Base-by-base conservation (phyloP, 1,139 yeast genomes). In the Petasospora rhodanensis region DNA sequence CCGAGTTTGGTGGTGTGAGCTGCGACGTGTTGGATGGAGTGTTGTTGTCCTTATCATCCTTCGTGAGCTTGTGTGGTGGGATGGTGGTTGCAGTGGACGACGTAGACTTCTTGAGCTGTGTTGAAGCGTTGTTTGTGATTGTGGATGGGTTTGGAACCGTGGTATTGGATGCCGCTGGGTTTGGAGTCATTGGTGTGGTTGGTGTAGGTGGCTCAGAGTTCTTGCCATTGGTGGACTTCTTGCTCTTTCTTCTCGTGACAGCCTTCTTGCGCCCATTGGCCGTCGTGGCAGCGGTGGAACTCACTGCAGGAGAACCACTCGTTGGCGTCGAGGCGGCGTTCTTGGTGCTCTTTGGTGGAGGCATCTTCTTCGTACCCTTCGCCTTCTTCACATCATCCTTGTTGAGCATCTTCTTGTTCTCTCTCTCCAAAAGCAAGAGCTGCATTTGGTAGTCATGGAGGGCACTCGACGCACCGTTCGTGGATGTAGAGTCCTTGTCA, bases 391-490 rank as follows among this genome's bases (percentile, higher is more conserved):
- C 30, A 4, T 12, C n/a, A n/a, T n/a, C n/a, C n/a, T n/a, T n/a
- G n/a, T 70, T 74, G 35, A 72, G 26, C 41, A 69, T 57, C 53
- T 75, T 76, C 54, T 78, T 79, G 55, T 80, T 80, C 51, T 79
- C 87, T 45, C 76, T 75, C 45, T 82, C 91, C 40, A 82, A 59
- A 27, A 79, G 56, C 76, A 81, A 73, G 44, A 82, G 60, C 56
- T 82, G 91, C 70, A 74, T 73, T 55, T 82, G 91, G 55, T 82
- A 82, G 53, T 81, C 89, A 43, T 78, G 82, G 30, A 81, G 61
- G 4, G 73, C 72, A 24, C 51, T 54, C 15, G 51, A 45, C 10
- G 52, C 47, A 10, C 32, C 32, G 24, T 31, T 28, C 4, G 24
- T n/a, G 10, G 32, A 14, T 3, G 32, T 12, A 4, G 26, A 12